phyloP scores from a whole-genome alignment of 1,284 basidiomycete genomes.

The Cutaneotrichosporon sp. region DNA sequence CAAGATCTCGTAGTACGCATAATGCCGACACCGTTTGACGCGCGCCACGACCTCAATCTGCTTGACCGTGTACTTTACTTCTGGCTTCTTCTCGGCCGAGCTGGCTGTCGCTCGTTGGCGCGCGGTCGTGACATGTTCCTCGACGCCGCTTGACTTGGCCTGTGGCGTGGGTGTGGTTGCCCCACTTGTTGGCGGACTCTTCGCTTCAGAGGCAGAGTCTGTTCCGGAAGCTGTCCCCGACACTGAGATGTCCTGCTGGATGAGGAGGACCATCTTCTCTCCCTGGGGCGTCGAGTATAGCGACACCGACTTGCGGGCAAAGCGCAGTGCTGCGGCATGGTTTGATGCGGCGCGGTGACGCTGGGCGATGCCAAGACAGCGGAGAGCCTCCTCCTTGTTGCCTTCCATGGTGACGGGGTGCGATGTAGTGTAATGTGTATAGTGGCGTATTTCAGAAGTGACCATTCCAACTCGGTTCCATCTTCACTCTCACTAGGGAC shows the following conservation, averaged over 20 bases:
- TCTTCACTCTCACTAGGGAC: background rate
- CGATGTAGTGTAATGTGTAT: background rate
- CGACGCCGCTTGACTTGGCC: constrained; percentile 48
- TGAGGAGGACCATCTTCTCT: constrained; percentile 51
- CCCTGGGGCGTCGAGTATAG: constrained; percentile 82
- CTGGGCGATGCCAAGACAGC: constrained; percentile 74
- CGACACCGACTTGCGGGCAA: constrained; percentile 83
- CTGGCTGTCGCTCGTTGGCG: constrained; percentile 29
- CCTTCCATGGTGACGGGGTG: constrained; percentile 65
- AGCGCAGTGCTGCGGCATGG: constrained; percentile 75
- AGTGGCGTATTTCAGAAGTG: background rate
- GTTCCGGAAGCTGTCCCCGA: constrained; percentile 27
- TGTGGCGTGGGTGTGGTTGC: constrained; percentile 12
- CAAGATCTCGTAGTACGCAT: constrained; percentile 93
- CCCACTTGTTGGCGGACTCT: constrained; percentile 11
- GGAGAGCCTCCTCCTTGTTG: constrained; percentile 83
- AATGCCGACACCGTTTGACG: constrained; percentile 77
- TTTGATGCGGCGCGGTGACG: constrained; percentile 71
- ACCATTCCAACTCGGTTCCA: background rate
- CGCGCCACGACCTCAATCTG: constrained; percentile 83
- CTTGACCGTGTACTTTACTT: constrained; percentile 79
- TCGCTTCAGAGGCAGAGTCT: background rate
- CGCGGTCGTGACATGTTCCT: constrained; percentile 50
- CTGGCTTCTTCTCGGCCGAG: constrained; percentile 8
- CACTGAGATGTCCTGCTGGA: constrained; percentile 47